Base-by-base conservation (phyloP, 2,329 filamentous ascomycete genomes). In the Trichoderma gracile region DNA sequence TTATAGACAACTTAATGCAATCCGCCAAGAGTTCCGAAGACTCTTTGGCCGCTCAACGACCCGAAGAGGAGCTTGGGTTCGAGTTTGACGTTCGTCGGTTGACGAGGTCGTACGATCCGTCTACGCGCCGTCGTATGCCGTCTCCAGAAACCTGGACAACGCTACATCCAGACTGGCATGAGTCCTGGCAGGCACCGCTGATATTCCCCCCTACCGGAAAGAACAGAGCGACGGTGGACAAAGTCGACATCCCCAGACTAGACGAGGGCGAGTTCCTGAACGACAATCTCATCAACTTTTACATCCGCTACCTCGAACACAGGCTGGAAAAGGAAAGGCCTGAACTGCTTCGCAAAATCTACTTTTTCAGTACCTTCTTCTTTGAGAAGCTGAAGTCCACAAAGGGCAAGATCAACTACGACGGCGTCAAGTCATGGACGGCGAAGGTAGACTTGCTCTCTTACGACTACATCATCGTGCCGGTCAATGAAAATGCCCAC, bases 331-430 rank as follows among this genome's bases (percentile, higher is more conserved):
- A 79, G 45, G 78, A 82, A 12, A 80, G 82, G 2, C 82, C 85
- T 0, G 79, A 86, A 52, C 70, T 88, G 4, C 78, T 87, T 0
- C 80, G 86, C 65, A 86, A 87, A 58, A 86, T 96, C 3, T 92
- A 96, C 74, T 90, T 97, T 69, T 94, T 96, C 80, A 98, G 93
- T 74, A 95, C 92, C 0, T 97, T 92, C 76, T 97, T 98, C 77
- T 98, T 91, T 73, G 86, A 89, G 21, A 89, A 88, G 54, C 82
- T 98, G 50, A 91, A 85, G 19, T 88, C 86, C 38, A 77, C 76
- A 8, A 82, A 81, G 64, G 81, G 85, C 42, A 79, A 79, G 55
- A 90, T 96, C 76, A 93, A 96, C 71, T 97, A 97, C 73, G 86
- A 90, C 27, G 89, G 87, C 5, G 93, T 99, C 63, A 87, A 89